Percentiles rank a stretch among this genome's conserved stretches.
Evolutionary conservation across 345 rosid genomes (phyloP).

Genomic region (Iberis pinnata): DNA sequence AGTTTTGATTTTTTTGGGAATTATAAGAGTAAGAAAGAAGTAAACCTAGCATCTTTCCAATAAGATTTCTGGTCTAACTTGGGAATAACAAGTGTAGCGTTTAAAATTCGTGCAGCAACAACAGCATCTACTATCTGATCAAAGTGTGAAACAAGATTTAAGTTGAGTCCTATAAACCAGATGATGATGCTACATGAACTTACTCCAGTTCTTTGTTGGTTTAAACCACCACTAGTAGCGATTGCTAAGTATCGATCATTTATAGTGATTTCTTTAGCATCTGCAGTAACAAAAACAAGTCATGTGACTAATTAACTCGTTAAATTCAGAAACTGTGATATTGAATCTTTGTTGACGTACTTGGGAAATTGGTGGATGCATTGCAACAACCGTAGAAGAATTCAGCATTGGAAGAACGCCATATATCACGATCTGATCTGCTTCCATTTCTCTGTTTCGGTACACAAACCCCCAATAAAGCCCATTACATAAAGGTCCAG

Average conservation of each 20-base stretch:
- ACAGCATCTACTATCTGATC: constrained; percentile 92
- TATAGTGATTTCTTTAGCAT: constrained; percentile 43
- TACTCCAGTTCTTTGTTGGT: constrained; percentile 96
- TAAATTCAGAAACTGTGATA: not conserved
- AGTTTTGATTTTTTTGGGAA: no score
- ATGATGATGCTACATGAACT: constrained; percentile 17
- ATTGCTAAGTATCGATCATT: constrained; percentile 60
- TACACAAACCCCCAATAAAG: constrained; percentile 5
- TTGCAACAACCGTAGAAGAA: constrained; percentile 64
- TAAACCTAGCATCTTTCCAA: constrained; percentile 96
- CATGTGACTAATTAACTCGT: not conserved
- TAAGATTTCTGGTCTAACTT: constrained; percentile 93
- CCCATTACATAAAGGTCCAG: not conserved
- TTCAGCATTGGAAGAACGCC: constrained; percentile 62
- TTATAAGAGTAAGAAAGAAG: not conserved
- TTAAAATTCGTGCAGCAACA: constrained; percentile 92
- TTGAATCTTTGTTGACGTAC: constrained; percentile 33
- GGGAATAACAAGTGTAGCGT: constrained; percentile 95
- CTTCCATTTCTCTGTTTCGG: constrained; percentile 53
- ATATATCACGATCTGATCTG: constrained; percentile 58
- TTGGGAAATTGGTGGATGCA: constrained; percentile 53
- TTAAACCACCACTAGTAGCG: constrained; percentile 88
- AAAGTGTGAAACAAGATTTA: not conserved
- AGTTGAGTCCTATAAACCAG: no score
- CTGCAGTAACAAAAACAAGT: constrained; percentile 41